These are phyloP conservation scores for Sarocladium kiliense DNA, from an alignment of 2,329 filamentous ascomycete genomes.

Conservation along the genomic window DNA sequence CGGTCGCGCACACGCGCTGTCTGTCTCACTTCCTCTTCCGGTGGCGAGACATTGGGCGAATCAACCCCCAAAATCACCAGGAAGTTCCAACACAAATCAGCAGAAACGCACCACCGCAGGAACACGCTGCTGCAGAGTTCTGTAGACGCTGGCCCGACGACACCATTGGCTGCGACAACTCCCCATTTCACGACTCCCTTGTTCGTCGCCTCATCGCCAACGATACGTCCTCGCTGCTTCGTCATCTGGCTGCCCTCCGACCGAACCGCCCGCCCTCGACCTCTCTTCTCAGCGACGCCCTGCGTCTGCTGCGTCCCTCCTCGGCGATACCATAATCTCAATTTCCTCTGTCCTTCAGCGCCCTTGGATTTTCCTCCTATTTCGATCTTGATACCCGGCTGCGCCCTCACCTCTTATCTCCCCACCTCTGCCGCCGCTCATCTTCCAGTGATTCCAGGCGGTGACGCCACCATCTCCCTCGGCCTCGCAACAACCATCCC, in stretches of 20 bases:
- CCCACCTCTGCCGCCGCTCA: background rate
- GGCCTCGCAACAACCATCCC: slow-evolving; percentile 3
- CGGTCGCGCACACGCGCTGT: background rate
- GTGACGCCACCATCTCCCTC: slow-evolving; percentile 9
- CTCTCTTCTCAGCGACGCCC: background rate
- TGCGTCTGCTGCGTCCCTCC: background rate
- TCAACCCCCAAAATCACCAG: background rate
- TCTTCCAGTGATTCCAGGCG: background rate
- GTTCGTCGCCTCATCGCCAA: background rate
- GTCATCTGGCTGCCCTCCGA: background rate
- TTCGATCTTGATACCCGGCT: background rate
- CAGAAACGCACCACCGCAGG: no score
- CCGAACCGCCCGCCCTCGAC: background rate
- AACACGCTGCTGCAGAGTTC: background rate
- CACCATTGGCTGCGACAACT: background rate
- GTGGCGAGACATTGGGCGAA: background rate
- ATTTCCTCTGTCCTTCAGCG: background rate
- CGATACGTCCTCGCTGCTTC: background rate
- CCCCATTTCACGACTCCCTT: background rate
- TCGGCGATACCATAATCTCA: background rate
- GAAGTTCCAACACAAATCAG: background rate
- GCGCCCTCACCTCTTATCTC: background rate
- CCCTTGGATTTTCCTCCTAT: background rate
- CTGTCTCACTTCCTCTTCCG: slow-evolving; percentile 7
- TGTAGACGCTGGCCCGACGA: background rate